Percentiles rank a stretch among this genome's conserved stretches.
phyloP scores from a whole-genome alignment of 1,284 basidiomycete genomes.

The Schizophyllum amplum region DNA sequence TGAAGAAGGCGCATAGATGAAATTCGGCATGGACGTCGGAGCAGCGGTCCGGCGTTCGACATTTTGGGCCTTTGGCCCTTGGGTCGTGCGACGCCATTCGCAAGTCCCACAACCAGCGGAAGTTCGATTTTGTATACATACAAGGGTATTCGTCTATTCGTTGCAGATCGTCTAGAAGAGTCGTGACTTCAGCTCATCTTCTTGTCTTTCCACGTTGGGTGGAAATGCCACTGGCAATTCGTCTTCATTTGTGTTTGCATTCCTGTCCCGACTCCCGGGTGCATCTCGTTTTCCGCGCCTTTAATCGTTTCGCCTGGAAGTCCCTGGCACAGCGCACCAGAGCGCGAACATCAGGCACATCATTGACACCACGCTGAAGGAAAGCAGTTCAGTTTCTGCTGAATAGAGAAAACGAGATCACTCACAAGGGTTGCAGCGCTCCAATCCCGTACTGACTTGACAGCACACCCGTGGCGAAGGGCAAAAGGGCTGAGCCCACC shows the following conservation, averaged over 20 bases:
- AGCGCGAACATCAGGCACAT: background rate
- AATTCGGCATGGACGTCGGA: background rate
- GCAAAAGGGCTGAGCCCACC: constrained; percentile 18
- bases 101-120: too few species aligned
- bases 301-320: background rate
- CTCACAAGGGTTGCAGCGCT: background rate
- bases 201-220: background rate
- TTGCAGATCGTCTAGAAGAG: background rate
- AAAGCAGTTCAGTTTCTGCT: too few species aligned
- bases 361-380: background rate
- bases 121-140: too few species aligned
- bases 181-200: background rate
- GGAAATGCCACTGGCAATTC: too few species aligned
- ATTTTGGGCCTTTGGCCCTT: background rate
- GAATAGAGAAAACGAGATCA: background rate
- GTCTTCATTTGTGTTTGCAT: too few species aligned
- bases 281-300: background rate
- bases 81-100: too few species aligned
- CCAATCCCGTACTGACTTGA: constrained; percentile 10
- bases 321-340: background rate
- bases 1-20: background rate
- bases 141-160: too few species aligned
- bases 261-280: too few species aligned
- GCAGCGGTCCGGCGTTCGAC: background rate
- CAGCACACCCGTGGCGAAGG: constrained; percentile 17